Evolutionary conservation across 164 flowering plant genomes (phyloP).

Genomic region (Buxus sempervirens): DNA sequence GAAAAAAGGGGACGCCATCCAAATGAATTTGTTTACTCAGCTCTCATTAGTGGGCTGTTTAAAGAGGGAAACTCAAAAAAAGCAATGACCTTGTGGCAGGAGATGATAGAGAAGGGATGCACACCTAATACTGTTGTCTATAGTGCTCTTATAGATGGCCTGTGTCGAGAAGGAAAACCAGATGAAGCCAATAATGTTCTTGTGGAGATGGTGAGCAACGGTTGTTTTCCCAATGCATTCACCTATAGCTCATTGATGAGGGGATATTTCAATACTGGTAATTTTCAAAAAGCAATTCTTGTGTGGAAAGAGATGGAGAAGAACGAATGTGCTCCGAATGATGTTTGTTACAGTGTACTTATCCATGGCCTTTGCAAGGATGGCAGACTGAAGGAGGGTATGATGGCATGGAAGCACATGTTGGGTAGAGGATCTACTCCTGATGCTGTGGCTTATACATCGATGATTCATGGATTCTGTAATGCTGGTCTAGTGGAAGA

Average conservation of each 20-base stretch:
- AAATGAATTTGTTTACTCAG: slow-evolving; percentile 64
- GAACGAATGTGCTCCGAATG: slow-evolving; percentile 36
- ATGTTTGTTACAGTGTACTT: slow-evolving; percentile 66
- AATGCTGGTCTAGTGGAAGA: slow-evolving; percentile 56
- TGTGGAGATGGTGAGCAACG: slow-evolving; percentile 48
- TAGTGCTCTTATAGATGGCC: slow-evolving; percentile 74
- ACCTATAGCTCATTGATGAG: slow-evolving; percentile 77
- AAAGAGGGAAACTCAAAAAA: slow-evolving; percentile 61
- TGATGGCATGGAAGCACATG: slow-evolving; percentile 71
- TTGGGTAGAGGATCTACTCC: slow-evolving; percentile 57
- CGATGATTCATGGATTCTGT: slow-evolving; percentile 83
- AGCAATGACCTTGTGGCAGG: slow-evolving; percentile 60
- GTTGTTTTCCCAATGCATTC: slow-evolving; percentile 60
- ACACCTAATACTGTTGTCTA: slow-evolving; percentile 64
- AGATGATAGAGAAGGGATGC: slow-evolving; percentile 55
- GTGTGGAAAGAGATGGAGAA: slow-evolving; percentile 70
- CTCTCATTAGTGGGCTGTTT: slow-evolving; percentile 74
- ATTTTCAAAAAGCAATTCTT: slow-evolving; percentile 49
- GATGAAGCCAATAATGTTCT: slow-evolving; percentile 51
- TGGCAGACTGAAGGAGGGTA: slow-evolving; percentile 66
- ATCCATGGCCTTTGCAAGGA: slow-evolving; percentile 65
- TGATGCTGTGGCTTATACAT: slow-evolving; percentile 73
- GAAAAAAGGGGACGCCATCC: slow-evolving; percentile 54
- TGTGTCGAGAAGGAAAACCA: slow-evolving; percentile 53
- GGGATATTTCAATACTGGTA: slow-evolving; percentile 58